Evolutionary conservation across 2,329 filamentous ascomycete species (phyloP), one percentile per base, ranked within the genome.

Genomic region (Orbilia javanica): DNA sequence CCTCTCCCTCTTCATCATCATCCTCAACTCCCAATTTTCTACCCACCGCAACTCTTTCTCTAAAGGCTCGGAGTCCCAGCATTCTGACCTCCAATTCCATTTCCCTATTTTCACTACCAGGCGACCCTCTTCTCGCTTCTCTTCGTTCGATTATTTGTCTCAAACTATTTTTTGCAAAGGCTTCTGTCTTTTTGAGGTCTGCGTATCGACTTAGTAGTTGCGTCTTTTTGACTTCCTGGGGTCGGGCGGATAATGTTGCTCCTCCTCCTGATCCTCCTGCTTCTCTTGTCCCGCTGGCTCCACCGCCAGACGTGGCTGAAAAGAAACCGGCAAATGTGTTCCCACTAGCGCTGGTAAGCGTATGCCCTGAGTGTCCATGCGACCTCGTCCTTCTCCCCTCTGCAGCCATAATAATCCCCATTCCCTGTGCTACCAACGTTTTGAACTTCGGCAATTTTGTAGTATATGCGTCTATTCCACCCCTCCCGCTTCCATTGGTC

Each of bases 71-170:
- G 5, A 79, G 57, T 3, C 75, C 75, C 4, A 79, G 22, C 68
- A 74, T 79, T 11, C 75, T 57, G 15, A 79, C 69, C 34, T 79
- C 75, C 18, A 74, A 22, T 15, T 79, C 75, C 75, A 79, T 79
- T 25, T 79, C 75, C 27, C 69, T 20, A 18, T 79, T 74, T n/a
- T 69, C 75, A n/a, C 55, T 66, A 2, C 64, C 64, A 0, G 69
- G 68, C 7, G 50, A 67, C 3, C 75, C 75, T 34, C 69, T 46
- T 2, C 75, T 31, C 1, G 69, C 75, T 44, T 79, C 69, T 27
- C 70, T 34, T 3, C 75, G 53, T 68, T 74, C 65, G 13, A 79
- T 31, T 7, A 79, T 69, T 64, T 79, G 75, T 25, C 69, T 52
- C 25, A 79, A 60, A 34, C 63, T 69, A 20, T 65, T 79, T 36